A percentile compares a stretch with the other conserved stretches of the same genome.
These are phyloP conservation scores for Thuidium tamariscinum DNA, from an alignment of 225 moss, liverwort and hornwort genomes.

Conservation along the genomic window DNA sequence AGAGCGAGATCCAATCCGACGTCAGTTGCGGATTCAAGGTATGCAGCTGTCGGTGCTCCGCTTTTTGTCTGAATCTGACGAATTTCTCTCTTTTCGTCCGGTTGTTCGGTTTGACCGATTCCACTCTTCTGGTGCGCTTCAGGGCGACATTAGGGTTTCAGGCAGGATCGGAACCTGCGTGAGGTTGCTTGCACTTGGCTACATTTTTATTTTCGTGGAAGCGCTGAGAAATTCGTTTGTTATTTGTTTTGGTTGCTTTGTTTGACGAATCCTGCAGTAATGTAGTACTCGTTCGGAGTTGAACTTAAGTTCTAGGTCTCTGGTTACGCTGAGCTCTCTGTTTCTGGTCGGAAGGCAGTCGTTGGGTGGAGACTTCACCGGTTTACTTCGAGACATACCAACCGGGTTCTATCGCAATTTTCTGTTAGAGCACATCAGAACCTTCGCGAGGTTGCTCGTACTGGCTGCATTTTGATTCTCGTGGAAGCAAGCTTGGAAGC, in stretches of 20 bases:
- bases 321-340: neutral
- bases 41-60: too few relatives aligned
- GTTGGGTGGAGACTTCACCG: too few relatives aligned
- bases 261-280: neutral
- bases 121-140: neutral
- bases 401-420: neutral
- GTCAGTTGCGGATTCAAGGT: constrained; percentile 73
- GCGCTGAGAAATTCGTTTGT: neutral
- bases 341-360: neutral
- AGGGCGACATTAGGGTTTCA: neutral
- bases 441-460: neutral
- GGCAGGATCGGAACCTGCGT: neutral
- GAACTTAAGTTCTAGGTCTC: neutral
- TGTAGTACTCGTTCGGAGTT: neutral
- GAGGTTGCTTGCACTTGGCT: neutral
- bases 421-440: neutral
- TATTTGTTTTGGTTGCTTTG: neutral
- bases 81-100: neutral
- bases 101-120: neutral
- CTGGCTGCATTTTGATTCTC: neutral
- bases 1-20: constrained; percentile 62
- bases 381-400: neutral
- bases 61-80: neutral
- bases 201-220: neutral
- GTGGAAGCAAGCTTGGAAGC: neutral